A percentile compares a stretch with the other conserved stretches of the same genome.
These are phyloP conservation scores for Plectosphaerella plurivora DNA, from an alignment of 2,329 filamentous ascomycete species.

Conservation along the genomic window DNA sequence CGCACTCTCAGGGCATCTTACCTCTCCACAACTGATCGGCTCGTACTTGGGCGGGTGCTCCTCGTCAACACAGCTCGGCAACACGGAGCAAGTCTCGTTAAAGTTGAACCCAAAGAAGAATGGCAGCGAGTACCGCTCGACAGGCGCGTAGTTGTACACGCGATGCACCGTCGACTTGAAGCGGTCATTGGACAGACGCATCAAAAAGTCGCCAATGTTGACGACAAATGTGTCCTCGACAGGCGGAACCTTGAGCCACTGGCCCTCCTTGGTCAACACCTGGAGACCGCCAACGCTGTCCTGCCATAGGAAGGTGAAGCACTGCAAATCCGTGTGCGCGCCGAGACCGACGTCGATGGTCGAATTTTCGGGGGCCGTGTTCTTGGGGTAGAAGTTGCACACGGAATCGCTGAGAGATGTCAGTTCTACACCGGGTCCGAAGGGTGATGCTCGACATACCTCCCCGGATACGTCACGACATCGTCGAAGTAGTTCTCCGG, in stretches of 20 bases:
- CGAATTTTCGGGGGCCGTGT: conserved; percentile 21
- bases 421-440: not conserved
- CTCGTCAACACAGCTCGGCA: conserved; percentile 40
- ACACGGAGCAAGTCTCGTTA: conserved; percentile 42
- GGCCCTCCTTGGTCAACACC: conserved; percentile 33
- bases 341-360: conserved; percentile 35
- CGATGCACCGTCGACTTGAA: conserved; percentile 40
- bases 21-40: conserved; percentile 42
- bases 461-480: conserved; percentile 5
- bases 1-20: conserved; percentile 3
- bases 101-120: conserved; percentile 42
- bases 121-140: conserved; percentile 10
- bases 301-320: conserved; percentile 44
- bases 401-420: conserved; percentile 16
- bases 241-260: conserved; percentile 23
- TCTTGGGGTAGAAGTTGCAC: conserved; percentile 39
- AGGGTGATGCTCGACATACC: not conserved
- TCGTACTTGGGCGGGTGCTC: conserved; percentile 43
- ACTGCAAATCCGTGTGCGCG: conserved; percentile 42
- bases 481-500: conserved; percentile 14
- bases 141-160: conserved; percentile 39
- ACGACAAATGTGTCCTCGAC: conserved; percentile 18
- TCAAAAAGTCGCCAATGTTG: conserved; percentile 20
- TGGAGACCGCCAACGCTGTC: conserved; percentile 37
- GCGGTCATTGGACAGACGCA: conserved; percentile 17